phyloP scores from a whole-genome alignment of 2,329 filamentous ascomycete genomes.

The Pseudocercospora cruenta region DNA sequence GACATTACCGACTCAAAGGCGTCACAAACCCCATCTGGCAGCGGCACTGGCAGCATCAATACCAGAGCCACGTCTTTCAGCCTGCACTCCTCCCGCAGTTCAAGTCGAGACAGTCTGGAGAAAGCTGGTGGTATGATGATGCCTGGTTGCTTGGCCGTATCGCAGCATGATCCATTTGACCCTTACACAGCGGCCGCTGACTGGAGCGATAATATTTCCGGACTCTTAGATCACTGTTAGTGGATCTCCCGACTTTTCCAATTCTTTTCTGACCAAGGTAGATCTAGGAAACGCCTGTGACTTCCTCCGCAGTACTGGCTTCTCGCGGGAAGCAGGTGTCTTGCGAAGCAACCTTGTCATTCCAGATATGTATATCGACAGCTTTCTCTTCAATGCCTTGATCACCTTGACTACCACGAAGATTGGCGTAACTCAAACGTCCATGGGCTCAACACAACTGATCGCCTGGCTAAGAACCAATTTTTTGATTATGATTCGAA shows the following conservation, averaged over 20 bases:
- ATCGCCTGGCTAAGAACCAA: constrained; percentile 10
- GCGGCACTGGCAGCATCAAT: background rate
- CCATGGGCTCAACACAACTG: background rate
- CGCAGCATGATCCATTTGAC: constrained; percentile 1
- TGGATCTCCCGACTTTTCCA: background rate
- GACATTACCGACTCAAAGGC: too few relatives aligned
- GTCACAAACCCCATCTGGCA: too few relatives aligned
- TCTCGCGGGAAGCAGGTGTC: background rate
- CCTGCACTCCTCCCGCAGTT: background rate
- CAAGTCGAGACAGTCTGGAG: background rate
- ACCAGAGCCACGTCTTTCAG: background rate
- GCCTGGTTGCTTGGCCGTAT: background rate
- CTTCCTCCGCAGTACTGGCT: background rate
- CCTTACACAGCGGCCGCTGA: background rate
- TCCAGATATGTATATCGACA: constrained; percentile 4
- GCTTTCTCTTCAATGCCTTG: constrained; percentile 8
- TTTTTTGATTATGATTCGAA: constrained; percentile 7
- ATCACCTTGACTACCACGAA: constrained; percentile 9
- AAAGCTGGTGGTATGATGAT: background rate
- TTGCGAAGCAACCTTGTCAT: background rate
- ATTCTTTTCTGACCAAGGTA: background rate
- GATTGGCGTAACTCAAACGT: background rate
- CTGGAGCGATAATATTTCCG: constrained; percentile 1
- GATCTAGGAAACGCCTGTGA: background rate
- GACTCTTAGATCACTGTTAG: constrained; percentile 6